Conservation (phyloP, 805 yeast species). For the Schizosaccharomyces osmophilus region DNA sequence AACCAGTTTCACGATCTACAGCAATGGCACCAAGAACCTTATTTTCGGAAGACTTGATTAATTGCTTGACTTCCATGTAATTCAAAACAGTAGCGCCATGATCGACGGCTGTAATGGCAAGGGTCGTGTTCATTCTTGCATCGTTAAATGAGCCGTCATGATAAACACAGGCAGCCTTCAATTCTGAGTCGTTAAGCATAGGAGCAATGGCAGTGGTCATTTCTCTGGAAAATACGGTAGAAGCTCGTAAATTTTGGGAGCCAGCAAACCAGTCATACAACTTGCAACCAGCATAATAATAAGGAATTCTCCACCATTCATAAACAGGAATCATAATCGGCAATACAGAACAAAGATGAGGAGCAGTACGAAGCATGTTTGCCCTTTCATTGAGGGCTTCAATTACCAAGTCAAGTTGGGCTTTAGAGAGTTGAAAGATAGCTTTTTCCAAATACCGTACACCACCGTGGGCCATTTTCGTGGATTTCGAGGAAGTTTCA, state of each 20-base stretch:
- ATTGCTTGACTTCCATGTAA: slow-evolving; percentile 57
- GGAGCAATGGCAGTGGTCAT: slow-evolving; percentile 58
- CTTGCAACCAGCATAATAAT: slow-evolving; percentile 75
- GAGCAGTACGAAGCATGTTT: slow-evolving; percentile 70
- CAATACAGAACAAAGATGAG: slow-evolving; percentile 61
- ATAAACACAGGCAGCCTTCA: slow-evolving; percentile 79
- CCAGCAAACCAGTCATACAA: slow-evolving; percentile 88
- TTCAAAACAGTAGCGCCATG: slow-evolving; percentile 76
- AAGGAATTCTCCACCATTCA: slow-evolving; percentile 86
- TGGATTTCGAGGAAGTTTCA: slow-evolving; percentile 81
- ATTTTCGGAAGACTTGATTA: slow-evolving; percentile 32
- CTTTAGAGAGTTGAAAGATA: slow-evolving; percentile 71
- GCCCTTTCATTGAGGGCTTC: slow-evolving; percentile 77
- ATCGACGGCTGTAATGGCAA: slow-evolving; percentile 66
- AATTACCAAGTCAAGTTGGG: slow-evolving; percentile 65
- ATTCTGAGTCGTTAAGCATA: slow-evolving; percentile 49
- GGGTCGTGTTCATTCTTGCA: slow-evolving; percentile 64
- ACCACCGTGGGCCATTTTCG: slow-evolving; percentile 95
- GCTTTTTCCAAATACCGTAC: slow-evolving; percentile 89
- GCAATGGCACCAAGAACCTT: slow-evolving; percentile 57
- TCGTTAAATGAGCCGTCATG: slow-evolving; percentile 92
- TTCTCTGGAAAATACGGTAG: slow-evolving; percentile 45
- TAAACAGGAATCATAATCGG: slow-evolving; percentile 94
- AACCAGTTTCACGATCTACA: slow-evolving; percentile 21
- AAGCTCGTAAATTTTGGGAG: slow-evolving; percentile 51